Percentiles rank a stretch among this genome's conserved stretches.
These are phyloP conservation scores for Yamadazyma dendronema DNA, from an alignment of 1,139 yeast species.

Conservation along the genomic window DNA sequence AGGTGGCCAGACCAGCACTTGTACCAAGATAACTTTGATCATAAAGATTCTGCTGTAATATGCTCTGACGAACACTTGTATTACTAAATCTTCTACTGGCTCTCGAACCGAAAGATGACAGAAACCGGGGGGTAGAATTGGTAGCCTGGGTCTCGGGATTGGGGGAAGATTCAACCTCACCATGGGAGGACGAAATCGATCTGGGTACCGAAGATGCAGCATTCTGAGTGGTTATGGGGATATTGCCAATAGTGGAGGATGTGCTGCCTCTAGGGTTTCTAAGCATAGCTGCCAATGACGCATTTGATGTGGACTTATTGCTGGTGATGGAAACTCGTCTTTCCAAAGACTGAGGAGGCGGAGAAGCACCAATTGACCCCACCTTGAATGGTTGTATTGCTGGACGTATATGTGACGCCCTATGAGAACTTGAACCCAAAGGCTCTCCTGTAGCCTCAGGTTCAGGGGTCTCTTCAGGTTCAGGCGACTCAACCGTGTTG, in stretches of 20 bases:
- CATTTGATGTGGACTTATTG: conserved; percentile 52
- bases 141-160: conserved; percentile 21
- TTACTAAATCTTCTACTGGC: conserved; percentile 44
- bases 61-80: conserved; percentile 33
- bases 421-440: no score
- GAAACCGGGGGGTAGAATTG: conserved; percentile 44
- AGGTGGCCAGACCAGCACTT: conserved; percentile 39
- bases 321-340: conserved; percentile 45
- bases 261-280: conserved; percentile 46
- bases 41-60: conserved; percentile 22
- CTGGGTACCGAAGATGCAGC: conserved; percentile 30
- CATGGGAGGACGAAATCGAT: conserved; percentile 44
- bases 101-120: conserved; percentile 58
- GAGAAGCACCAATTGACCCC: conserved; percentile 56
- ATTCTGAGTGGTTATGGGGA: conserved; percentile 22
- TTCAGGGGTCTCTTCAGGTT: background rate
- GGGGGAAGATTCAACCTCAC: conserved; percentile 24
- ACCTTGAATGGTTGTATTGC: conserved; percentile 58
- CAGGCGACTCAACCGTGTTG: conserved; percentile 17
- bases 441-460: background rate
- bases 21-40: conserved; percentile 30
- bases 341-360: conserved; percentile 34
- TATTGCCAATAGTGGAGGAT: conserved; percentile 31
- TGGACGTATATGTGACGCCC: no score
- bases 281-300: conserved; percentile 52